Conservation (phyloP, 2,329 filamentous ascomycete genomes). For the Lachnellula subtilissima region DNA sequence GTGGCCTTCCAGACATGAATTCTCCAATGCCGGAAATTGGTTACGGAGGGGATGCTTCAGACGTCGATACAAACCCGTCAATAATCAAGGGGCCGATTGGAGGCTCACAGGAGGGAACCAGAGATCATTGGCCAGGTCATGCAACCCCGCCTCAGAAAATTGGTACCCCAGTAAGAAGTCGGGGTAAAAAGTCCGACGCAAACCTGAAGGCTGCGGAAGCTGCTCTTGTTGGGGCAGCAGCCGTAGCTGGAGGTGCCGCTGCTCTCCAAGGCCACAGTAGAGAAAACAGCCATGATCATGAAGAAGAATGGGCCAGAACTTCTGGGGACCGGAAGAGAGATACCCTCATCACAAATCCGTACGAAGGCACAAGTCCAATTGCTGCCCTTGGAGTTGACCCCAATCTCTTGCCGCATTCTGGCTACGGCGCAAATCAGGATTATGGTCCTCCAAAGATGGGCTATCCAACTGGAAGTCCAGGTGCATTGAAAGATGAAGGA, state of each 20-base stretch:
- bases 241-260: conserved; percentile 49
- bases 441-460: conserved; percentile 35
- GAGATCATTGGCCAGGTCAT: conserved; percentile 51
- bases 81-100: conserved; percentile 71
- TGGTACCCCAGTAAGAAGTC: conserved; percentile 8
- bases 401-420: conserved; percentile 39
- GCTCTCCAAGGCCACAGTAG: conserved; percentile 50
- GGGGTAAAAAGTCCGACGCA: conserved; percentile 17
- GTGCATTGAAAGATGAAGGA: conserved; percentile 73
- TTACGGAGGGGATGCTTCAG: conserved; percentile 54
- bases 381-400: conserved; percentile 39
- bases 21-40: conserved; percentile 76
- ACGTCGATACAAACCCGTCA: conserved; percentile 80
- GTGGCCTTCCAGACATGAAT: conserved; percentile 61
- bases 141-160: conserved; percentile 42
- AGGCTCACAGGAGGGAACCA: conserved; percentile 22
- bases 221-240: conserved; percentile 42
- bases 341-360: conserved; percentile 62
- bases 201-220: conserved; percentile 32
- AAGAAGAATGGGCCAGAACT: conserved; percentile 60
- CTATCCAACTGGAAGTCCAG: conserved; percentile 43
- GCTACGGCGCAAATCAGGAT: conserved; percentile 34
- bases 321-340: conserved; percentile 61
- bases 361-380: conserved; percentile 60
- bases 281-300: conserved; percentile 51